Evolutionary conservation across 2,329 filamentous ascomycete species (phyloP).

Genomic region (Cladosporium sp.): DNA sequence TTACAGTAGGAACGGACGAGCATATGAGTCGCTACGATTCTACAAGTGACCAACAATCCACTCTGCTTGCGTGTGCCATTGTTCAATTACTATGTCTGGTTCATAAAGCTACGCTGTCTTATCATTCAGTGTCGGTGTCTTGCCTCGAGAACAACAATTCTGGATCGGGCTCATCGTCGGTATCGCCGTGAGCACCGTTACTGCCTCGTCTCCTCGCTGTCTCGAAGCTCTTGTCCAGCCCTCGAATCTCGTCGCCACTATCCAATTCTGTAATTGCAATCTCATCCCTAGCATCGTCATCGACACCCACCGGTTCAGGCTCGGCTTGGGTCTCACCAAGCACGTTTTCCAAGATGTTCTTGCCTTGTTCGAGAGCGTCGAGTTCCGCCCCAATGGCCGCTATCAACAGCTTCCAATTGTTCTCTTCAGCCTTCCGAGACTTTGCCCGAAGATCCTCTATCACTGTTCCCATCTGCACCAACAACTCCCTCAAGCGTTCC

Average conservation of each 20-base stretch:
- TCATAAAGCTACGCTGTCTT: not conserved
- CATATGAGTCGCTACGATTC: not conserved
- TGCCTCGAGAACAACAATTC: constrained; percentile 53
- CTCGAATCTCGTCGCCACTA: constrained; percentile 34
- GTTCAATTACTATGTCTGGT: not conserved
- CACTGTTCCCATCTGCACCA: constrained; percentile 60
- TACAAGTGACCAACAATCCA: not conserved
- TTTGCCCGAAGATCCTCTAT: constrained; percentile 59
- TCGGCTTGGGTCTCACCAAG: constrained; percentile 28
- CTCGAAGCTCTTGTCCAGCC: constrained; percentile 39
- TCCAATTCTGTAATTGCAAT: constrained; percentile 17
- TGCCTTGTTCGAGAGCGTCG: constrained; percentile 65
- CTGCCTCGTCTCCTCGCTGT: constrained; percentile 30
- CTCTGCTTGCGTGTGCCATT: not conserved
- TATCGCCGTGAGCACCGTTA: constrained; percentile 35
- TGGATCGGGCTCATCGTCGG: constrained; percentile 51
- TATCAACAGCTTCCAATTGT: constrained; percentile 73
- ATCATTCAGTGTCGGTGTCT: constrained; percentile 31
- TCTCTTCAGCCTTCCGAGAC: constrained; percentile 58
- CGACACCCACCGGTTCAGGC: not conserved
- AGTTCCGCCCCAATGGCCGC: constrained; percentile 75
- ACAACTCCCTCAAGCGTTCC: constrained; percentile 39
- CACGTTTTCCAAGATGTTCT: constrained; percentile 54
- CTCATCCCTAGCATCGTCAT: not conserved
- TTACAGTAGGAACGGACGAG: not conserved